These are phyloP conservation scores for Isoetes taiwanensis DNA, from an alignment of 75 land plant genomes.

Conservation along the genomic window DNA sequence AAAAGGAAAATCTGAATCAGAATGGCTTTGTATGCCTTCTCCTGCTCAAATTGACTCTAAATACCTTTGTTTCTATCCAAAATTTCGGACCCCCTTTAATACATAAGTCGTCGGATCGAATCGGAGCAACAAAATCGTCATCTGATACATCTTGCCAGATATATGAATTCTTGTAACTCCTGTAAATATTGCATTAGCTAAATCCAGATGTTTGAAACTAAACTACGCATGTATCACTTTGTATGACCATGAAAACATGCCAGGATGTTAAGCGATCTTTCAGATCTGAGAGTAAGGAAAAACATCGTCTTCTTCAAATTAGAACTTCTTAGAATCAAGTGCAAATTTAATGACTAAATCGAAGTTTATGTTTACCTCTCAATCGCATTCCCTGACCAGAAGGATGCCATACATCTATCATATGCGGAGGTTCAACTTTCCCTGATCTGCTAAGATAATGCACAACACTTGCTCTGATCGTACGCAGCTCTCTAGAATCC, in stretches of 20 bases:
- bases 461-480: background rate
- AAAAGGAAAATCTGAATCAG: no score
- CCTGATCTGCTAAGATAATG: background rate
- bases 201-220: background rate
- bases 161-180: background rate
- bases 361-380: background rate
- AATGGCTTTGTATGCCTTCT: no score
- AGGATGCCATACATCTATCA: background rate
- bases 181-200: background rate
- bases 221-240: background rate
- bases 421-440: background rate
- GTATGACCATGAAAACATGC: background rate
- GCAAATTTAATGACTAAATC: no score
- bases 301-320: no score
- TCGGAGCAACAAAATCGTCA: background rate
- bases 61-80: no score
- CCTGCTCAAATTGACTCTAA: no score
- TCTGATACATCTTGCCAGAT: constrained; percentile 8
- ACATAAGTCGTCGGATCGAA: background rate
- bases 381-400: background rate
- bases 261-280: no score
- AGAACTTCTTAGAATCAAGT: no score
- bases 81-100: background rate
- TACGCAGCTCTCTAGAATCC: background rate
- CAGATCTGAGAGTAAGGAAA: no score